These are phyloP conservation scores for Lentinus brumalis DNA, from an alignment of 768 basidiomycete species.

Conservation along the genomic window DNA sequence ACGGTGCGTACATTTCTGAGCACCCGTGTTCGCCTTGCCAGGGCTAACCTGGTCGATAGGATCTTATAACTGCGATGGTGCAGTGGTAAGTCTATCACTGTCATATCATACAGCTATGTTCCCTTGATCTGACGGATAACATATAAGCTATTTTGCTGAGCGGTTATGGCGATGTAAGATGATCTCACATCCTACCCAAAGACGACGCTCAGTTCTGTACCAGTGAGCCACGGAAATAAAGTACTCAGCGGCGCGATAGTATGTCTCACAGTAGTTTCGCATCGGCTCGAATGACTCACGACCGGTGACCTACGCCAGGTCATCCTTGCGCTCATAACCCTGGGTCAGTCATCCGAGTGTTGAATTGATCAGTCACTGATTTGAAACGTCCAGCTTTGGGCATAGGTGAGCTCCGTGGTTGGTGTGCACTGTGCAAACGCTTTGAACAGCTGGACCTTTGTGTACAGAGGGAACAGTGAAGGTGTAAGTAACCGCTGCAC, in stretches of 20 bases:
- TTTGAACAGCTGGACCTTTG: background rate
- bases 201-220: background rate
- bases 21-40: background rate
- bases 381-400: background rate
- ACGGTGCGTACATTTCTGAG: background rate
- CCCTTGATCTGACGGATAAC: too few relatives aligned
- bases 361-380: background rate
- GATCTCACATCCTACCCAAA: too few relatives aligned
- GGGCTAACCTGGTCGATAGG: background rate
- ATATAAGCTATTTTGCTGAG: background rate
- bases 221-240: background rate
- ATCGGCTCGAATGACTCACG: background rate
- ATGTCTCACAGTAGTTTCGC: background rate
- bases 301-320: background rate
- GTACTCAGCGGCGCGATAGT: background rate
- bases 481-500: background rate
- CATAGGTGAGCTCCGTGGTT: background rate
- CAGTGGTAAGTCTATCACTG: background rate
- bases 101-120: too few relatives aligned
- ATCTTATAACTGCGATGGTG: background rate
- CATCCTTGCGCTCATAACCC: background rate
- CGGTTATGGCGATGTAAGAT: background rate
- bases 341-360: background rate
- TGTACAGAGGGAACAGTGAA: background rate
- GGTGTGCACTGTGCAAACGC: background rate